phyloP scores from a whole-genome alignment of 1,284 basidiomycete species.

The Sporisorium scitamineum region DNA sequence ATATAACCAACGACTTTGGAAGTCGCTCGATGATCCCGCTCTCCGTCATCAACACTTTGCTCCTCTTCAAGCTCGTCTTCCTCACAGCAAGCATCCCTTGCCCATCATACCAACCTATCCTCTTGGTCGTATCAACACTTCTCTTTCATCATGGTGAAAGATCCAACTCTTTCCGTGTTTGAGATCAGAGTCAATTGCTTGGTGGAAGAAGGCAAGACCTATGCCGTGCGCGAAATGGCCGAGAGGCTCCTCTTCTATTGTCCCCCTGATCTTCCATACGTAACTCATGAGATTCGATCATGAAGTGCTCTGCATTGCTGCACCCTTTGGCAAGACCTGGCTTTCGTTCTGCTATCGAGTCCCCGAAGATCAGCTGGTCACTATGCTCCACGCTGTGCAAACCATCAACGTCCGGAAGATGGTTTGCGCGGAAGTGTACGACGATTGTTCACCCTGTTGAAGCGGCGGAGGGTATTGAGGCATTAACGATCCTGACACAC shows the following conservation, averaged over 20 bases:
- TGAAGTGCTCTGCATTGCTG: neutral
- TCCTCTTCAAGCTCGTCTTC: neutral
- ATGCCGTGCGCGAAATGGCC: neutral
- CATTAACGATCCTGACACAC: no score
- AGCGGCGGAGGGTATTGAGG: no score
- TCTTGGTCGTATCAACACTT: no score
- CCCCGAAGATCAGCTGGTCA: neutral
- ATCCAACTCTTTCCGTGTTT: neutral
- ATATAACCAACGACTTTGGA: neutral
- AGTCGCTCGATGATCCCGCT: neutral
- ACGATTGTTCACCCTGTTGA: neutral
- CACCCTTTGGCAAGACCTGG: neutral
- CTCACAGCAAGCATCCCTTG: neutral
- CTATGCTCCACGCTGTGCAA: neutral
- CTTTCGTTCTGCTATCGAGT: neutral
- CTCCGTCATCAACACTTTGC: neutral
- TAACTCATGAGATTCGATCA: neutral
- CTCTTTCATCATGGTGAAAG: neutral
- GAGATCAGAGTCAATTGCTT: neutral
- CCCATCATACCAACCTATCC: no score
- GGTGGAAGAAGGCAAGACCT: neutral
- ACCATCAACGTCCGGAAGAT: neutral
- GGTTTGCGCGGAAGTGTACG: neutral
- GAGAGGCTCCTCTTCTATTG: neutral
- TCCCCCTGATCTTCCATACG: no score